These are phyloP conservation scores for Thoreauomyces humboldtii DNA, from an alignment of 192 early-diverging fungal genomes.

Conservation along the genomic window DNA sequence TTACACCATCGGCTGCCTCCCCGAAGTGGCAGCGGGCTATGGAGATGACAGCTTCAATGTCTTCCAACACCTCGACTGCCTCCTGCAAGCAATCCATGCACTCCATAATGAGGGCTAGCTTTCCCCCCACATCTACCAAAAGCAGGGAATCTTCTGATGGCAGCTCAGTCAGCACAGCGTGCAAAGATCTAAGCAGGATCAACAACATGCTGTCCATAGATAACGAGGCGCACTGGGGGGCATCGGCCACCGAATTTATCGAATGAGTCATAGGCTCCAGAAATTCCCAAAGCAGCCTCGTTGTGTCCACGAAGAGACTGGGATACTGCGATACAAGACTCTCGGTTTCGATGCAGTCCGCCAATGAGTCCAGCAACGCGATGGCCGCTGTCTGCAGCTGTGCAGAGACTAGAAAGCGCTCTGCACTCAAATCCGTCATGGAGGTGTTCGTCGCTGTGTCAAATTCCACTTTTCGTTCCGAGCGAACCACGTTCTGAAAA, in stretches of 20 bases:
- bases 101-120: conserved; percentile 38
- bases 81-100: conserved; percentile 23
- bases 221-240: background rate
- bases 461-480: conserved; percentile 41
- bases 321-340: conserved; percentile 15
- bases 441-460: background rate
- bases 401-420: conserved; percentile 27
- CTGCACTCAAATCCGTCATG: conserved; percentile 8
- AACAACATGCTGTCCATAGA: conserved; percentile 29
- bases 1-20: conserved; percentile 20
- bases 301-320: conserved; percentile 34
- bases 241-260: conserved; percentile 8
- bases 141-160: conserved; percentile 33
- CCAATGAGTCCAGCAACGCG: conserved; percentile 26
- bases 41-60: conserved; percentile 18
- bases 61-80: conserved; percentile 29
- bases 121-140: conserved; percentile 14
- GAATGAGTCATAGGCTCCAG: conserved; percentile 40
- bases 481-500: conserved; percentile 36
- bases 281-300: conserved; percentile 35
- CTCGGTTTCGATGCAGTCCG: conserved; percentile 33
- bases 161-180: conserved; percentile 30
- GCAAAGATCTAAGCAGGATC: conserved; percentile 19
- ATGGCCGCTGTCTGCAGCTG: conserved; percentile 28
- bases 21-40: conserved; percentile 24